phyloP scores from a whole-genome alignment of 148 eudicot species.

The Rhododendron vialii region DNA sequence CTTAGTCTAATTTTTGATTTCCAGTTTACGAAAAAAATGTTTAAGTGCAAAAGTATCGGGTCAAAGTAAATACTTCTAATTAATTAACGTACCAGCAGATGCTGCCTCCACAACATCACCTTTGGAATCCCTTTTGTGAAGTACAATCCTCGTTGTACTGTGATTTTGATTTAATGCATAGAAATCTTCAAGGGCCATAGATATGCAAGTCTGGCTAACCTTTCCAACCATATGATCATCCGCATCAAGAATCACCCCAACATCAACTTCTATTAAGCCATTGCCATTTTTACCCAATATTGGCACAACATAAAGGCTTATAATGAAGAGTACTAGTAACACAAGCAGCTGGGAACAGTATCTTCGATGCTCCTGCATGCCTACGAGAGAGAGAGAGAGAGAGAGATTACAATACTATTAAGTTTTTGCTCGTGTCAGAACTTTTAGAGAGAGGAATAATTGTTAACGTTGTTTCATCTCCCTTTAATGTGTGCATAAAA shows the following conservation, averaged over 20 bases:
- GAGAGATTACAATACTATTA: neutral
- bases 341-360: neutral
- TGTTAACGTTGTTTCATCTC: neutral
- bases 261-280: constrained; percentile 23
- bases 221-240: constrained; percentile 34
- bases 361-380: neutral
- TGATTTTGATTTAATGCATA: constrained; percentile 27
- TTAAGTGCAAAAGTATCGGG: neutral
- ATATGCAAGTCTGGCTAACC: constrained; percentile 35
- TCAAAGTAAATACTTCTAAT: too few species aligned
- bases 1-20: too few species aligned
- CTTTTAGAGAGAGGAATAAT: neutral
- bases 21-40: too few species aligned
- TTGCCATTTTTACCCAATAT: neutral
- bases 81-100: constrained; percentile 30
- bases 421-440: neutral
- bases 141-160: constrained; percentile 35
- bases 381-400: too few species aligned
- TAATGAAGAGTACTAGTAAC: neutral
- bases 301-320: neutral
- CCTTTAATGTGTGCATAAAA: neutral
- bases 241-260: constrained; percentile 46
- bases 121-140: constrained; percentile 40
- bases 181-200: constrained; percentile 55
- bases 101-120: constrained; percentile 37